These are phyloP conservation scores for Rutstroemia sp. DNA, from an alignment of 2,329 filamentous ascomycete genomes.

Conservation along the genomic window DNA sequence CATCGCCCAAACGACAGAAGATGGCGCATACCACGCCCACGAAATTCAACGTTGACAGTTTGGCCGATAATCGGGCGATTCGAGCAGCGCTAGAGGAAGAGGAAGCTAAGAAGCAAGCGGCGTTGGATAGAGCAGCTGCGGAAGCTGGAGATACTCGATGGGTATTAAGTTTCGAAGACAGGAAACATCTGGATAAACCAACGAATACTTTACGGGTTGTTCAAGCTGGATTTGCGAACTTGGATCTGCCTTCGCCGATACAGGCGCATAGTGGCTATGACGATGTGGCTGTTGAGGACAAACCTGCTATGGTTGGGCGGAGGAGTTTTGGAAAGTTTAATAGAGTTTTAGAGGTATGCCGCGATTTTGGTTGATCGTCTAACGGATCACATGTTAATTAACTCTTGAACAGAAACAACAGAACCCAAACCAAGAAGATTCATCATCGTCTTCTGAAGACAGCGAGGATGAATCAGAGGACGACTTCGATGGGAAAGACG, in stretches of 20 bases:
- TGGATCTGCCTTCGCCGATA: slow-evolving; percentile 33
- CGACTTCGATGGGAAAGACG: slow-evolving; percentile 24
- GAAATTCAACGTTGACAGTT: slow-evolving; percentile 34
- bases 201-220: slow-evolving; percentile 45
- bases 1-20: slow-evolving; percentile 58
- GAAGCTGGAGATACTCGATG: slow-evolving; percentile 65
- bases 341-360: slow-evolving; percentile 29
- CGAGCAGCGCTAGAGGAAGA: slow-evolving; percentile 58
- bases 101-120: slow-evolving; percentile 55
- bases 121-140: slow-evolving; percentile 53
- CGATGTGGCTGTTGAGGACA: slow-evolving; percentile 24
- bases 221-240: slow-evolving; percentile 49
- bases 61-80: slow-evolving; percentile 52
- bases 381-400: slow-evolving; percentile 13
- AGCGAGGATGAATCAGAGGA: slow-evolving; percentile 19
- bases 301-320: slow-evolving; percentile 31
- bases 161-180: slow-evolving; percentile 55
- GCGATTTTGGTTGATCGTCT: not conserved
- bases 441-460: slow-evolving; percentile 30
- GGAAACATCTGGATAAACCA: slow-evolving; percentile 23
- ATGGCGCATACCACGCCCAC: slow-evolving; percentile 30
- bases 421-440: slow-evolving; percentile 29
- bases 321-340: slow-evolving; percentile 45
- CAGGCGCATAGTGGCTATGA: slow-evolving; percentile 23
- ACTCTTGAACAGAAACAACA: slow-evolving; percentile 31